These are phyloP conservation scores for Pleomassaria siparia DNA, from an alignment of 2,329 filamentous ascomycete species.

Conservation along the genomic window DNA sequence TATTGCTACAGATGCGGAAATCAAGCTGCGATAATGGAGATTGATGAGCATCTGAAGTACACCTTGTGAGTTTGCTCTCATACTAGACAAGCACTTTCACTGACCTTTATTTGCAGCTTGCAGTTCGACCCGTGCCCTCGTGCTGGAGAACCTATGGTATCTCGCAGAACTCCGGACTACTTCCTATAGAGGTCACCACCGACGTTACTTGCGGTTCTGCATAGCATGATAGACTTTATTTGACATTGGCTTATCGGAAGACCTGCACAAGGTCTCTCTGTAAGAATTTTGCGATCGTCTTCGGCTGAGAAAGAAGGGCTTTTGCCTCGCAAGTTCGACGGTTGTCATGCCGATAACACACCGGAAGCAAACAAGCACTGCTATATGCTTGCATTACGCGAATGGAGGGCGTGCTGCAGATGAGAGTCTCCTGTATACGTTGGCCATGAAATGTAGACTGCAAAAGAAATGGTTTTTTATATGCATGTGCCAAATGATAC, in stretches of 20 bases:
- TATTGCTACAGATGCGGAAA: conserved; percentile 99
- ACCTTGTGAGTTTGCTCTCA: conserved; percentile 77
- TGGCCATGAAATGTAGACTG: conserved; percentile 5
- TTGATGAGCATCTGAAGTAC: conserved; percentile 98
- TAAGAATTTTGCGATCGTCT: conserved; percentile 1
- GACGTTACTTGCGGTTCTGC: conserved; percentile 6
- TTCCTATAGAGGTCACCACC: conserved; percentile 70
- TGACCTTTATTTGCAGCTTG: conserved; percentile 63
- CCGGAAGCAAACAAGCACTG: background rate
- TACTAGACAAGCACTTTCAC: conserved; percentile 4
- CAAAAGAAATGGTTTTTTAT: background rate
- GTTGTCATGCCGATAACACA: background rate
- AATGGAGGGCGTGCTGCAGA: conserved; percentile 1
- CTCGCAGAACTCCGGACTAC: conserved; percentile 91
- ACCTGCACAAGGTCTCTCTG: conserved; percentile 1
- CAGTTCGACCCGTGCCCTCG: conserved; percentile 99
- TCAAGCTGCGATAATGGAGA: conserved; percentile 99
- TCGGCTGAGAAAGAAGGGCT: background rate
- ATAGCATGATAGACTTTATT: conserved; percentile 20
- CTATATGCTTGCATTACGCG: background rate
- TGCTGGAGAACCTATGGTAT: conserved; percentile 98
- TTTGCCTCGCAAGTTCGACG: background rate
- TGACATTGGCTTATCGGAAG: conserved; percentile 18
- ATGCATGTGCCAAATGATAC: background rate
- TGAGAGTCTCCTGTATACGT: background rate